phyloP scores from a whole-genome alignment of 257 asterid species.

The Solanum corneliomulleri region DNA sequence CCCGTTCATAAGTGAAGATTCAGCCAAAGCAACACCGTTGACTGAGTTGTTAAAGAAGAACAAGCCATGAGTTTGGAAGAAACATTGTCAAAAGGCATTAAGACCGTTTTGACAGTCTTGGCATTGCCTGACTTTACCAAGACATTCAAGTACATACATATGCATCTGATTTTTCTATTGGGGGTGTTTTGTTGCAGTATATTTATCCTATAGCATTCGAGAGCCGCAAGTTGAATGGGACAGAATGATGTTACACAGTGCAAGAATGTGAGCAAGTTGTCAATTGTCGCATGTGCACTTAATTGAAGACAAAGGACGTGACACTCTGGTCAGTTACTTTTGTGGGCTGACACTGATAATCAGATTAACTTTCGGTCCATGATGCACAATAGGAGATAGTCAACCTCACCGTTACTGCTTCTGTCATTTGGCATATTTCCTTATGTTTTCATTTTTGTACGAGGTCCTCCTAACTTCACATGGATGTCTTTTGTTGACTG shows the following conservation, averaged over 20 bases:
- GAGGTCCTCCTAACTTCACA: neutral
- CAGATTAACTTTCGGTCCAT: neutral
- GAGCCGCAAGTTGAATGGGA: neutral
- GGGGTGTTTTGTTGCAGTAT: neutral
- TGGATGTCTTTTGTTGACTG: neutral
- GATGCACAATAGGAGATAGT: neutral
- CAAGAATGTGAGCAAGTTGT: neutral
- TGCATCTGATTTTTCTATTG: neutral
- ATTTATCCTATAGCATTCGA: neutral
- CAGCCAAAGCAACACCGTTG: neutral
- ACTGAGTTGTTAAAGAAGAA: neutral
- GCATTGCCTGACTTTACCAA: neutral
- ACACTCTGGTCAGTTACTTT: neutral
- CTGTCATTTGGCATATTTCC: neutral
- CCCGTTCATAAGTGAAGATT: neutral
- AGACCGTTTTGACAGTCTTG: neutral
- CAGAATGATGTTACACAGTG: neutral
- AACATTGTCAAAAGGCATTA: neutral
- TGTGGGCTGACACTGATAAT: neutral
- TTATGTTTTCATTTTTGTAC: neutral
- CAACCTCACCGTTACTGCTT: neutral
- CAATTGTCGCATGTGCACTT: neutral
- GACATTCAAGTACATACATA: neutral
- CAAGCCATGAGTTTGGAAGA: neutral
- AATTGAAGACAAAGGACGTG: neutral